A percentile compares a stretch with the other conserved stretches of the same genome.
These are phyloP conservation scores for Coemansia sp. DNA, from an alignment of 192 early-diverging fungal species.

Conservation along the genomic window DNA sequence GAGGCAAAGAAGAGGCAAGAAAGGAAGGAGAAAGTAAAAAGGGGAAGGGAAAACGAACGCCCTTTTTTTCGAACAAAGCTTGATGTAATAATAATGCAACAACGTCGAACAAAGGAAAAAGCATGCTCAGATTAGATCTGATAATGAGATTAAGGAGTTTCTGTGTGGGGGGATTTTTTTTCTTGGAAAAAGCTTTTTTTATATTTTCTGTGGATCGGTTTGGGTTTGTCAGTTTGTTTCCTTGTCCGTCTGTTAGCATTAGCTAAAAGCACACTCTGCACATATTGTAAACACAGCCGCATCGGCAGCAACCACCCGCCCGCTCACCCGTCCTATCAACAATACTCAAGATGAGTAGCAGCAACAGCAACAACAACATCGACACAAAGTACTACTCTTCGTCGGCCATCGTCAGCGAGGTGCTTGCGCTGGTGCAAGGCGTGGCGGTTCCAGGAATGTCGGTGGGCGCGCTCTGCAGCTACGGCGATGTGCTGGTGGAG, in stretches of 20 bases:
- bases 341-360: too few relatives aligned
- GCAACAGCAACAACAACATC: not conserved
- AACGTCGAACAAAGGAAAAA: too few relatives aligned
- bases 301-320: not conserved
- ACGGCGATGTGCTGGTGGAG: constrained; percentile 64
- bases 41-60: too few relatives aligned
- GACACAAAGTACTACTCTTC: constrained; percentile 39
- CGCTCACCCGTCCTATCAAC: too few relatives aligned
- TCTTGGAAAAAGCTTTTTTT: not conserved
- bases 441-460: constrained; percentile 63
- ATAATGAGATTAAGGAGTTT: too few relatives aligned
- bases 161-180: too few relatives aligned
- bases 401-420: constrained; percentile 43
- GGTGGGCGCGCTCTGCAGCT: constrained; percentile 65
- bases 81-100: too few relatives aligned
- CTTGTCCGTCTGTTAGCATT: not conserved
- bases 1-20: too few relatives aligned
- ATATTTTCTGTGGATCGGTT: too few relatives aligned
- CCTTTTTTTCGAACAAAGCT: too few relatives aligned
- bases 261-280: not conserved
- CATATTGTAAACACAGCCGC: not conserved
- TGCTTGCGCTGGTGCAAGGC: constrained; percentile 58
- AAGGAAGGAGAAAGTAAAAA: too few relatives aligned
- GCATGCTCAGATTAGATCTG: too few relatives aligned
- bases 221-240: not conserved